Evolutionary conservation across 208 protist genomes (phyloP).

Genomic region (Leishmania major): DNA sequence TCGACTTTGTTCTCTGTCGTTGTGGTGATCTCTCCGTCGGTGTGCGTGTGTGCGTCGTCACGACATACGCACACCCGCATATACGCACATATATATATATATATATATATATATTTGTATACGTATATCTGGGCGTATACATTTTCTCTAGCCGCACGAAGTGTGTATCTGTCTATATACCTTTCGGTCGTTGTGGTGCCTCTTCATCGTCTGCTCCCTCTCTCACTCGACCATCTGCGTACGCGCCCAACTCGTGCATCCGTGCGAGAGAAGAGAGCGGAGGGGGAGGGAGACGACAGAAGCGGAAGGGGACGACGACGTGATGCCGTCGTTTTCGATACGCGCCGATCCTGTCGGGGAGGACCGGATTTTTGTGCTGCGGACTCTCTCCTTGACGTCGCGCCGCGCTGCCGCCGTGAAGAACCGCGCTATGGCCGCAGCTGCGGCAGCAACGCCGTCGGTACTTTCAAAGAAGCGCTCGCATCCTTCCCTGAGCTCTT

Average conservation of each 20-base stretch:
- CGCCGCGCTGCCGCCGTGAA: not conserved
- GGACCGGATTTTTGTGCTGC: conserved; percentile 6
- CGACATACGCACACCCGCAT: too few relatives aligned
- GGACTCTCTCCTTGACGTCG: not conserved
- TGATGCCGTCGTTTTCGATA: not conserved
- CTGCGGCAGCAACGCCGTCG: not conserved
- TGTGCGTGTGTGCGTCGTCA: too few relatives aligned
- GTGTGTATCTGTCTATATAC: too few relatives aligned
- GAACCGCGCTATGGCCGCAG: not conserved
- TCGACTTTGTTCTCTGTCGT: too few relatives aligned
- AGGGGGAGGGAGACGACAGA: not conserved
- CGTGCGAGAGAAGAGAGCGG: not conserved
- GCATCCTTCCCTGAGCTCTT: not conserved
- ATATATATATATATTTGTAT: too few relatives aligned
- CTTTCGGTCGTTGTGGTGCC: not conserved
- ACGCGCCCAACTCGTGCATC: not conserved
- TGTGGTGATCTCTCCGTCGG: too few relatives aligned
- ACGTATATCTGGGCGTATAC: too few relatives aligned
- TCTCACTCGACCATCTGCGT: not conserved
- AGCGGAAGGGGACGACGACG: not conserved
- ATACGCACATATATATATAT: too few relatives aligned
- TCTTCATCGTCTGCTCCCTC: not conserved
- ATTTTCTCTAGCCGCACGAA: too few relatives aligned
- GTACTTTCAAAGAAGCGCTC: not conserved
- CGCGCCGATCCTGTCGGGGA: not conserved